These are phyloP conservation scores for Pichia thaimueangensis DNA, from an alignment of 805 yeast species.

Conservation along the genomic window DNA sequence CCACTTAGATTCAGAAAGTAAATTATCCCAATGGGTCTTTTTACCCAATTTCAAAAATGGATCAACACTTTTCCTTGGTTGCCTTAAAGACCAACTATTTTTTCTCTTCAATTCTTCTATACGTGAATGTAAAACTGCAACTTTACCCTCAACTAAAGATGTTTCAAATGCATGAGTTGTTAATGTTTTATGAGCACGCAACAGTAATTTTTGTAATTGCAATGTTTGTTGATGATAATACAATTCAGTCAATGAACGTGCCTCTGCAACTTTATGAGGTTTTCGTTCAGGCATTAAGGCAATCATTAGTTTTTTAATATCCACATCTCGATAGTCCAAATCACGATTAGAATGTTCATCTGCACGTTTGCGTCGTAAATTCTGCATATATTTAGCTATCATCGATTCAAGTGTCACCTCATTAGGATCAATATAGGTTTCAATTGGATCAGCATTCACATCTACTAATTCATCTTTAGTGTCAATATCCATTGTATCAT, in stretches of 20 bases:
- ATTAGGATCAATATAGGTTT: conserved; percentile 11
- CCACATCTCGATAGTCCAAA: conserved; percentile 32
- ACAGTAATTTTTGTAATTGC: conserved; percentile 74
- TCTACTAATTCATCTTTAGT: neutral
- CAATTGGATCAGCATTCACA: neutral
- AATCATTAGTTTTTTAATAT: conserved; percentile 38
- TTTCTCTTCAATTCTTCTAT: conserved; percentile 87
- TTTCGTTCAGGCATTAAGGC: conserved; percentile 43
- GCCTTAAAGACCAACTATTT: conserved; percentile 87
- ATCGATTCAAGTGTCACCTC: conserved; percentile 26
- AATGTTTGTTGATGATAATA: conserved; percentile 83
- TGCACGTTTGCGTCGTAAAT: conserved; percentile 21
- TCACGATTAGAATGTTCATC: conserved; percentile 28
- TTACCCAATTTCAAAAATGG: conserved; percentile 43
- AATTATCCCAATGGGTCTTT: conserved; percentile 63
- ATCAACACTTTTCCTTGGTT: conserved; percentile 64
- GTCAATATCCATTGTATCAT: too few relatives aligned
- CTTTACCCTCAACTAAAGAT: conserved; percentile 82
- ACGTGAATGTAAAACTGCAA: conserved; percentile 81
- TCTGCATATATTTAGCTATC: conserved; percentile 24
- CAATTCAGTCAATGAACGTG: conserved; percentile 73
- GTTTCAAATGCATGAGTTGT: conserved; percentile 81
- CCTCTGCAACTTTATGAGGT: conserved; percentile 50
- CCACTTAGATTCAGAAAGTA: conserved; percentile 79
- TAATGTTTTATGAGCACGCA: conserved; percentile 79